A percentile compares a stretch with the other conserved stretches of the same genome.
phyloP scores from a whole-genome alignment of 371 early-diverging fungal species.

The Actinomucor elegans region DNA sequence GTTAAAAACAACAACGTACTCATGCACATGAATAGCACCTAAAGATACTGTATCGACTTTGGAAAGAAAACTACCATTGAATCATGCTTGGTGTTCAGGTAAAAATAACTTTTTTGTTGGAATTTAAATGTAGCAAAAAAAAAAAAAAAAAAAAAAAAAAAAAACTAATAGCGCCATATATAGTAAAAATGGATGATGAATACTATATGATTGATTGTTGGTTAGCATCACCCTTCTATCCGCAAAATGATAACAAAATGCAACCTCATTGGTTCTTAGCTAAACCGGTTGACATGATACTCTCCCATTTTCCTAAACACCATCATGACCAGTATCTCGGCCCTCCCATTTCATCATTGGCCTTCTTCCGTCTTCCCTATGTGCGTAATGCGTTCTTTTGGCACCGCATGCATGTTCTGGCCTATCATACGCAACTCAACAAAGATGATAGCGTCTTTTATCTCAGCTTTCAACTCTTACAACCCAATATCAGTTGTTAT shows the following conservation, averaged over 20 bases:
- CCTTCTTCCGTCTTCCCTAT: conserved; percentile 41
- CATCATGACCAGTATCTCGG: conserved; percentile 31
- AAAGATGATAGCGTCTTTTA: conserved; percentile 13
- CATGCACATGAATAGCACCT: conserved; percentile 14
- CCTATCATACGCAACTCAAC: conserved; percentile 2
- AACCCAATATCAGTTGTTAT: conserved; percentile 29
- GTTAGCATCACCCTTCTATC: conserved; percentile 50
- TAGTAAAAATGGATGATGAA: conserved; percentile 59
- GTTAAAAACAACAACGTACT: neutral
- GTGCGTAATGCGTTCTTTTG: conserved; percentile 37
- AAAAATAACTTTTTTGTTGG: neutral
- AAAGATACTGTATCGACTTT: conserved; percentile 31
- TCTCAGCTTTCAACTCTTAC: conserved; percentile 1
- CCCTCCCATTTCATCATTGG: conserved; percentile 23
- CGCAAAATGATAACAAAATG: conserved; percentile 29
- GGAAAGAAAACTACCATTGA: conserved; percentile 33
- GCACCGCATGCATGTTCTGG: conserved; percentile 26
- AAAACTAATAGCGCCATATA: neutral
- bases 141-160: no score
- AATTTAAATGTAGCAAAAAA: neutral
- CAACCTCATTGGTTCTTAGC: conserved; percentile 50
- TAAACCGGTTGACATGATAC: conserved; percentile 36
- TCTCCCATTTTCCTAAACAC: conserved; percentile 42
- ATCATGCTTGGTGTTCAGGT: conserved; percentile 66
- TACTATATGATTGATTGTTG: conserved; percentile 66